These are phyloP conservation scores for Rosellinia necatrix DNA, from an alignment of 2,329 filamentous ascomycete genomes.

Conservation along the genomic window DNA sequence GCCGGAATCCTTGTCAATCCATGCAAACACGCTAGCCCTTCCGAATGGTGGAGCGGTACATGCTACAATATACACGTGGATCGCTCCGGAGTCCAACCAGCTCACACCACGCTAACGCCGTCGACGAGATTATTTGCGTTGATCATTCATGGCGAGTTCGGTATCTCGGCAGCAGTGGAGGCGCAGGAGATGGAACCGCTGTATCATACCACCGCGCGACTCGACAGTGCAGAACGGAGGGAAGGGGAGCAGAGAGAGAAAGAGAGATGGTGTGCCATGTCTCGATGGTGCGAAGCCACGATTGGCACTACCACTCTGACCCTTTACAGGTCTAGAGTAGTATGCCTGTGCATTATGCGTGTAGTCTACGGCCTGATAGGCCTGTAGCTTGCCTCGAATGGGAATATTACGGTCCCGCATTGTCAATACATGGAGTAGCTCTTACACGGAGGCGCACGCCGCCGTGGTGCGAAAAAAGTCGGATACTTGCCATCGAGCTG, in stretches of 20 bases:
- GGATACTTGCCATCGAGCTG: conserved; percentile 1
- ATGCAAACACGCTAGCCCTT: conserved; percentile 27
- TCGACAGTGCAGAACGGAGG: conserved; percentile 7
- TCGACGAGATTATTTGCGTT: conserved; percentile 11
- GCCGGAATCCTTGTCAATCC: conserved; percentile 20
- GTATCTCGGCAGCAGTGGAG: conserved; percentile 3
- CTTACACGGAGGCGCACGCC: conserved; percentile 12
- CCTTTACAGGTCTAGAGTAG: conserved; percentile 14
- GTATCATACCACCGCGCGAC: not conserved
- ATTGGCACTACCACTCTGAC: conserved; percentile 21
- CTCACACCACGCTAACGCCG: conserved; percentile 7
- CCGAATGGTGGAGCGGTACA: conserved; percentile 28
- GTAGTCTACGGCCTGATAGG: no score
- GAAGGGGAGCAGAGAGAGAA: not conserved
- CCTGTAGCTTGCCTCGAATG: conserved; percentile 21
- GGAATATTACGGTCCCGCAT: conserved; percentile 22
- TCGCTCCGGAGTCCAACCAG: conserved; percentile 18
- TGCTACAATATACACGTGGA: conserved; percentile 27
- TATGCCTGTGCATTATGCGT: conserved; percentile 23
- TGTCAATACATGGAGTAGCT: conserved; percentile 8
- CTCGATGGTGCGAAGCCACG: conserved; percentile 25
- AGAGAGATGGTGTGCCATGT: conserved; percentile 20
- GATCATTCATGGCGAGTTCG: conserved; percentile 3
- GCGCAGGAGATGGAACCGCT: conserved; percentile 7
- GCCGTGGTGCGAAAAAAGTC: conserved; percentile 7